Conservation (phyloP, 108 stramenopile genomes). For the Cyclotella atomus region DNA sequence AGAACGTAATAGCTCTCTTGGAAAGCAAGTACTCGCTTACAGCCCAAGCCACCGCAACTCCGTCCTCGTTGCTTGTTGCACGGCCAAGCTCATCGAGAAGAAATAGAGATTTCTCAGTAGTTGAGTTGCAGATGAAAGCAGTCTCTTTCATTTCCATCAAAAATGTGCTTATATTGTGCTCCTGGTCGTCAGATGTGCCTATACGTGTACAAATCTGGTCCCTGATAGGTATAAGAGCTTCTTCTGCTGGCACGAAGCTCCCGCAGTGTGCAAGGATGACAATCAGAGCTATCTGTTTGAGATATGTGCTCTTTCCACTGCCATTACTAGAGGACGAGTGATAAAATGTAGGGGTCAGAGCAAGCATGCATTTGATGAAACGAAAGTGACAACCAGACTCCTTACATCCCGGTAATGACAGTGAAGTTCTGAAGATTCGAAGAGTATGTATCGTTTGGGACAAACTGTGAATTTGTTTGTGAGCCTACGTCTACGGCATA, state of each 20-base stretch:
- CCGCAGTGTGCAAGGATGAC: constrained; percentile 94
- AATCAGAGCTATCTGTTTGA: constrained; percentile 91
- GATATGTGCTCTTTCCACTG: constrained; percentile 86
- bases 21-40: constrained; percentile 78
- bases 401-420: constrained; percentile 77
- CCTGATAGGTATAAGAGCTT: constrained; percentile 79
- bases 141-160: constrained; percentile 95
- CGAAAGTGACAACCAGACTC: not conserved
- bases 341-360: not conserved
- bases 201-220: constrained; percentile 87
- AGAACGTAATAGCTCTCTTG: constrained; percentile 84
- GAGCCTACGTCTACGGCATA: constrained; percentile 71
- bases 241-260: constrained; percentile 92
- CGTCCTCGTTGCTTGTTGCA: constrained; percentile 95
- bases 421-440: constrained; percentile 67
- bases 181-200: constrained; percentile 90
- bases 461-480: constrained; percentile 37
- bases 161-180: constrained; percentile 93
- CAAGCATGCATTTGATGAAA: not conserved
- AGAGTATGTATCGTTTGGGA: constrained; percentile 86
- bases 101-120: constrained; percentile 80
- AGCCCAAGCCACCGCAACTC: constrained; percentile 89
- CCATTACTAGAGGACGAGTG: too few species aligned
- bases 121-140: constrained; percentile 85
- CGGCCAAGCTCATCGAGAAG: constrained; percentile 95